Base-by-base conservation (phyloP, 495 filamentous ascomycete genomes). In the Eremomyces bilateralis region DNA sequence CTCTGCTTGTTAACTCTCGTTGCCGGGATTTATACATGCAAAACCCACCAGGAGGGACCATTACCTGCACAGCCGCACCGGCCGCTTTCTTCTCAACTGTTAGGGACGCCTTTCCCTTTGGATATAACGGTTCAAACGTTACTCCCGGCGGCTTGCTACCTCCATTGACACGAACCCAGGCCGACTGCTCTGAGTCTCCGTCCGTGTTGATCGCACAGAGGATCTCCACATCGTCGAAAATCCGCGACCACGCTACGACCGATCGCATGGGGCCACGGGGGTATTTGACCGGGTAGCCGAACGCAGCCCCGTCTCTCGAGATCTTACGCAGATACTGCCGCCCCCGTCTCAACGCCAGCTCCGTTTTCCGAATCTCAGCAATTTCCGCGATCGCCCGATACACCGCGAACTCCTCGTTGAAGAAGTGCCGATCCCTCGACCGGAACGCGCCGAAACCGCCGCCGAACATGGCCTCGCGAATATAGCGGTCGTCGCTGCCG, bases 201-300 rank as follows among this genome's bases (percentile, higher is more conserved):
- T 49, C 38, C 15, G 46, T 49, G 20, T 46, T 49, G 33, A 49
- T 45, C 0, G 46, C 46, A 25, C 43, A 49, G 0, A 49, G 34
- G 6, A 49, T 20, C 29, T 49, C 46, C 15, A 39, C n/a, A 19
- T 46, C 46, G 5, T 21, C 35, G 13, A 49, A 41, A 12, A 49
- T 39, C 11, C 46, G 18, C n/a, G 46, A 49, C 46, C 46, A 49
- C 2, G 46, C 39, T 1, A 49, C 18, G 5, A 49, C 33, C 1
- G 36, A 32, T 18, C 16, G 29, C 37, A 46, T 41, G 4, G 27
- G 12, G 16, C 33, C 42, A n/a, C n/a, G n/a, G 3, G 13, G 24
- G 3, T 38, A n/a, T 2, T 34, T 39, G 2, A 16, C 32, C 8
- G 43, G 46, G 11, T 38, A 1, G 15, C 37, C 43, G 25, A 42